phyloP scores from a whole-genome alignment of 495 filamentous ascomycete genomes.

The Thozetella sp. region DNA sequence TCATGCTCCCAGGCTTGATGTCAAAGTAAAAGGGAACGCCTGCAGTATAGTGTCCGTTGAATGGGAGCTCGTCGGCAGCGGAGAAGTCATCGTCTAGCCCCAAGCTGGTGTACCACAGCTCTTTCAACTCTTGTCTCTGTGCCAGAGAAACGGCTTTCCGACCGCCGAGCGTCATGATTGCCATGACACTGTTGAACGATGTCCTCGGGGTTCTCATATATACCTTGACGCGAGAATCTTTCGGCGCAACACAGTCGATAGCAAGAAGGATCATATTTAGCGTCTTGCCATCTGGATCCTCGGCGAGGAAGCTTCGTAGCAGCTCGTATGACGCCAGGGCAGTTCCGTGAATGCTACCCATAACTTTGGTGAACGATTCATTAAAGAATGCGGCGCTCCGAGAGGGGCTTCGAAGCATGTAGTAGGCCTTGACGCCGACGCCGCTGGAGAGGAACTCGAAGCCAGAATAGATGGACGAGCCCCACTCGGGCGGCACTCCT shows the following conservation, averaged over 20 bases:
- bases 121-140: not conserved
- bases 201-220: not conserved
- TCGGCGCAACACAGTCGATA: not conserved
- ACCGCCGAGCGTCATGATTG: not conserved
- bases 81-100: not conserved
- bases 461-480: not conserved
- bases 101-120: slow-evolving; percentile 1
- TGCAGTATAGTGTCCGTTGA: not conserved
- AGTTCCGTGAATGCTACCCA: not conserved
- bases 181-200: not conserved
- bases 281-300: not conserved
- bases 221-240: not conserved
- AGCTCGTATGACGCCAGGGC: not conserved
- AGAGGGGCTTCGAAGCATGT: not conserved
- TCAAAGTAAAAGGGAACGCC: slow-evolving; percentile 1
- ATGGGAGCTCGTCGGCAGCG: not conserved
- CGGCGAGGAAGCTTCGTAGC: not conserved
- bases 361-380: not conserved
- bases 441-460: not conserved
- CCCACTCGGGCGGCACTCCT: not conserved
- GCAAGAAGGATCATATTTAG: not conserved
- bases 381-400: not conserved
- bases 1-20: not conserved
- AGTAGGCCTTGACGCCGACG: not conserved
- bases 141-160: not conserved